phyloP scores from a whole-genome alignment of 495 filamentous ascomycete species.

The Hypoxylon cercidicola region DNA sequence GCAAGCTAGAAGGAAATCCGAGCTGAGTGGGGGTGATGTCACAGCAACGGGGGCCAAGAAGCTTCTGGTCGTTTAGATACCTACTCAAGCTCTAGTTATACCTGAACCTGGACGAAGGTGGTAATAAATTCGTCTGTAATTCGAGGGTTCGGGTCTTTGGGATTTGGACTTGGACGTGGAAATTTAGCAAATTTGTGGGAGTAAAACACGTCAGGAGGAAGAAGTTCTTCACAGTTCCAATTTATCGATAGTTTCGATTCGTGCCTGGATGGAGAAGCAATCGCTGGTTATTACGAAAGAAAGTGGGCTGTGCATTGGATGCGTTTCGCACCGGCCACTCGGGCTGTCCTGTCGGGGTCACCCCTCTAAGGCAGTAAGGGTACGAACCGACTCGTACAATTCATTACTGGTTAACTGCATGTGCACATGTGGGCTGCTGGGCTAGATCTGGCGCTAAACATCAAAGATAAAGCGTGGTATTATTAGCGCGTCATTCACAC shows the following conservation, averaged over 20 bases:
- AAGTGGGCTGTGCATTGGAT: conserved; percentile 38
- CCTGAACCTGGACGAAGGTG: not conserved
- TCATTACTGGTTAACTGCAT: not conserved
- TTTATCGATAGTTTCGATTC: conserved; percentile 41
- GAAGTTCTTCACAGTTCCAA: conserved; percentile 33
- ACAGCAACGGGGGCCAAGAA: conserved; percentile 34
- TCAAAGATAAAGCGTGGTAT: too few relatives aligned
- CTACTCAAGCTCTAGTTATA: conserved; percentile 18
- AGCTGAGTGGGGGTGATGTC: conserved; percentile 44
- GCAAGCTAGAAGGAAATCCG: conserved; percentile 10
- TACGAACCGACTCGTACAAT: conserved; percentile 3
- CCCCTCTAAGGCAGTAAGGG: conserved; percentile 1
- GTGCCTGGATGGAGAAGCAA: conserved; percentile 39
- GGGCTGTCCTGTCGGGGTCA: too few relatives aligned
- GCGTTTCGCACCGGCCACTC: conserved; percentile 28
- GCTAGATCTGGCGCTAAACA: not conserved
- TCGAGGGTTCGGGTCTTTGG: too few relatives aligned
- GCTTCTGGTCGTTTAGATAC: conserved; percentile 12
- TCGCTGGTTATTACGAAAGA: conserved; percentile 38
- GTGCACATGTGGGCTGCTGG: too few relatives aligned
- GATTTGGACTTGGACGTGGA: too few relatives aligned
- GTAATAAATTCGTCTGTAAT: conserved; percentile 7
- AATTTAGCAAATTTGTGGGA: not conserved
- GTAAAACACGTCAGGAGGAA: conserved; percentile 18
- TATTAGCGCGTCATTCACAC: too few relatives aligned